Conservation (phyloP, 495 filamentous ascomycete genomes). For the Pyronema omphalodes region DNA sequence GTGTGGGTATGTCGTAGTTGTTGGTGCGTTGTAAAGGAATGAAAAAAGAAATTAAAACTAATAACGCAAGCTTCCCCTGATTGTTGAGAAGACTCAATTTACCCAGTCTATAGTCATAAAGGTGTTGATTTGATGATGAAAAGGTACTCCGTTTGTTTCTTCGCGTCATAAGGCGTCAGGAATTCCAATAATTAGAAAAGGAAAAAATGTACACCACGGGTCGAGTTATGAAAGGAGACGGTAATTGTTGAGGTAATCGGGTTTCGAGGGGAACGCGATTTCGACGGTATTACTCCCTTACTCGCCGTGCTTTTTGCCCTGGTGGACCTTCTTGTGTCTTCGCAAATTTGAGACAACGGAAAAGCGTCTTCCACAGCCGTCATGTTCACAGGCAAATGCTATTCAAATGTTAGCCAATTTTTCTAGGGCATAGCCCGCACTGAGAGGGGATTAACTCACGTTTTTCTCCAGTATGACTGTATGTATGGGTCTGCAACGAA, state of each 20-base stretch:
- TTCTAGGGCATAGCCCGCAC: neutral
- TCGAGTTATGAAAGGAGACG: neutral
- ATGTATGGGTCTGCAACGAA: conserved; percentile 95
- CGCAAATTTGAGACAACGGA: conserved; percentile 94
- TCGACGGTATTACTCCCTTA: conserved; percentile 1
- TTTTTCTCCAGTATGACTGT: conserved; percentile 97
- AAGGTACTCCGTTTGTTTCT: neutral
- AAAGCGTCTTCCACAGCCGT: conserved; percentile 90
- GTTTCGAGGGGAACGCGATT: neutral
- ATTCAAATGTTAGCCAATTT: conserved; percentile 4
- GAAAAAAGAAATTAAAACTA: neutral
- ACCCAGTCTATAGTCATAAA: conserved; percentile 2
- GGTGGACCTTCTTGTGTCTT: conserved; percentile 91
- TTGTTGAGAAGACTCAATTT: neutral
- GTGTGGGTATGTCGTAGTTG: neutral
- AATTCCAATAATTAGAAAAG: neutral
- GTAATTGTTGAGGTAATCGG: too few species aligned
- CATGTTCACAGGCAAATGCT: conserved; percentile 89
- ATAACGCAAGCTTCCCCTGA: neutral
- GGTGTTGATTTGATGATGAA: neutral
- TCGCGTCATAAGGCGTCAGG: conserved; percentile 4
- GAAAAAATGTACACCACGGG: conserved; percentile 1
- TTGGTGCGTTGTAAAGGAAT: neutral
- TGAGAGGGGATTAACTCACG: conserved; percentile 40
- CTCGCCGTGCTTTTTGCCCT: conserved; percentile 40